Base-by-base conservation (phyloP, 139 green algal species). In the Edaphochlamys debaryana region DNA sequence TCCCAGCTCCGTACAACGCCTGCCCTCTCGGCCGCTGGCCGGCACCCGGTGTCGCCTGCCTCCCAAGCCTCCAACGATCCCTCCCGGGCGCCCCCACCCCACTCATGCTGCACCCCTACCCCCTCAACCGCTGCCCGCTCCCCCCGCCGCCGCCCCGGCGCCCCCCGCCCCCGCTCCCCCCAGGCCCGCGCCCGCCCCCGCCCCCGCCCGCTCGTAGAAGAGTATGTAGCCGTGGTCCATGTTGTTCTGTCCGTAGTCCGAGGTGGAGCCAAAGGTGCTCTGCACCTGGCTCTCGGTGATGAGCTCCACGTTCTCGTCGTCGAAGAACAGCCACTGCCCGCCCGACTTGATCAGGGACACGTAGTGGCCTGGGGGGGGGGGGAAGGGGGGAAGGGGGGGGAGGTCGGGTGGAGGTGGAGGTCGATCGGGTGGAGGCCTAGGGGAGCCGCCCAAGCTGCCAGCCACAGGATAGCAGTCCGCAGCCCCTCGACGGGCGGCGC, bases 201-300 rank as follows among this genome's bases (percentile, higher is more conserved):
- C 32, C 20, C 29, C 9, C n/a, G 58, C 69, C n/a, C 69, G 45
- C 76, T 96, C 88, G 80, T 99, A 99, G 36, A 99, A 94, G n/a
- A 99, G 89, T 45, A 99, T 98, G 90, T 99, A 99, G 40, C 96
- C 97, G 80, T 99, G 96, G 74, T 99, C 97, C 74, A 93, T 96
- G 84, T 94, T 95, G 80, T 85, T 93, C 74, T 69, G 87, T 69
- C 90, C 89, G 74, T 86, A 88, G 66, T 92, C 90, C 48, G 94
- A 89, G 13, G 96, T 94, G 23, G 91, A 94, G 0, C 96, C 96
- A 91, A 98, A 99, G 11, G 95, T 96, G 54, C 88, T 94, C 66
- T 95, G 93, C 45, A 98, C 92, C 60, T 89, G 86, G 19, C 75
- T 78, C 80, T 99, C 96, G 0, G 82, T 88, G 67, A 98, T 94